A percentile compares a stretch with the other conserved stretches of the same genome.
Evolutionary conservation across 75 land plant species (phyloP).

Genomic region (Pseudotsuga menziesii): DNA sequence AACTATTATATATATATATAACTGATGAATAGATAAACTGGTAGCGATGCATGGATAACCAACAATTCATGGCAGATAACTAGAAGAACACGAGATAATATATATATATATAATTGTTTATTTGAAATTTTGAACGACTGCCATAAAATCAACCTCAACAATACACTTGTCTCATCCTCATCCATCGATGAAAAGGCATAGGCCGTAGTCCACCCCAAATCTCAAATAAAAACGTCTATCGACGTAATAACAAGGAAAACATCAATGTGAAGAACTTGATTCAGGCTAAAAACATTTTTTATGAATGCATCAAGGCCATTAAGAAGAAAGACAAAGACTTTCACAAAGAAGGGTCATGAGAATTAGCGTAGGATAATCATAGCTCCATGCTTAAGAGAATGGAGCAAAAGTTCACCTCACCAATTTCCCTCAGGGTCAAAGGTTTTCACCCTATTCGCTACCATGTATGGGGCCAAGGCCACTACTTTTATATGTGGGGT

Average conservation of each 20-base stretch:
- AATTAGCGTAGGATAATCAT: slow-evolving; percentile 17
- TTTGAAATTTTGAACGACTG: no score
- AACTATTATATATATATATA: no score
- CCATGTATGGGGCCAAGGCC: slow-evolving; percentile 23
- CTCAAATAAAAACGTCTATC: no score
- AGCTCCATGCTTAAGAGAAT: slow-evolving; percentile 29
- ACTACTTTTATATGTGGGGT: slow-evolving; percentile 23
- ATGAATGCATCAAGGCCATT: slow-evolving; percentile 15
- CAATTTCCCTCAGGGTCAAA: not conserved
- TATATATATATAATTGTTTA: no score
- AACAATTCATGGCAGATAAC: no score
- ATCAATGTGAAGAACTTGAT: not conserved
- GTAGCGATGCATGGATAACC: no score
- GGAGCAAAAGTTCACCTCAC: slow-evolving; percentile 15
- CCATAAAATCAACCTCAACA: no score
- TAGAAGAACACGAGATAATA: no score
- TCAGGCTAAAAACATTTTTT: slow-evolving; percentile 14
- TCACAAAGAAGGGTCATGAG: not conserved
- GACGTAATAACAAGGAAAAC: slow-evolving; percentile 4
- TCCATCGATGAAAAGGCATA: no score
- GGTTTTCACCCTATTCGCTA: not conserved
- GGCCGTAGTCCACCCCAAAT: no score
- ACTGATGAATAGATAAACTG: no score
- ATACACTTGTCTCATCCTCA: no score
- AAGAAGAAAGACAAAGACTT: slow-evolving; percentile 15